Evolutionary conservation across 2,329 filamentous ascomycete species (phyloP).

Genomic region (Colletotrichum zoysiae): DNA sequence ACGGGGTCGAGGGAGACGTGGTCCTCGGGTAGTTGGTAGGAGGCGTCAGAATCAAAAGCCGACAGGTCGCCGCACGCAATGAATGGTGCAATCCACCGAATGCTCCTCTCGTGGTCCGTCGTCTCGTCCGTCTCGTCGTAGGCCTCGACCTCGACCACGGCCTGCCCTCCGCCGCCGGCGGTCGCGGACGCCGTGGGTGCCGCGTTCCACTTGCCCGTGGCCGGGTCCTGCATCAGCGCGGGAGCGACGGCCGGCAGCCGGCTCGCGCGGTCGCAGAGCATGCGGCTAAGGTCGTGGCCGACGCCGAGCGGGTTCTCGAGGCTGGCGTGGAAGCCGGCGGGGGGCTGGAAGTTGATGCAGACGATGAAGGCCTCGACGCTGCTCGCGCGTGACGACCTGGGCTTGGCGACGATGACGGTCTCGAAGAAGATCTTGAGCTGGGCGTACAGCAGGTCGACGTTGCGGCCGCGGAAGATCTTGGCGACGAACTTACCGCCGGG

Average conservation of each 20-base stretch:
- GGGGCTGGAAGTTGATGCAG: constrained; percentile 88
- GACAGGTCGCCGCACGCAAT: constrained; percentile 97
- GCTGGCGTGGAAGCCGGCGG: constrained; percentile 79
- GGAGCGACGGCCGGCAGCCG: constrained; percentile 57
- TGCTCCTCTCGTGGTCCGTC: constrained; percentile 52
- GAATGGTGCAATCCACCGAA: constrained; percentile 92
- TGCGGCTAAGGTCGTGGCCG: constrained; percentile 64
- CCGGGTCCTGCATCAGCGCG: constrained; percentile 60
- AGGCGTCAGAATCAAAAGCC: constrained; percentile 94
- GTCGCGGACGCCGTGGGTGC: constrained; percentile 17
- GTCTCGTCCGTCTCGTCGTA: constrained; percentile 47
- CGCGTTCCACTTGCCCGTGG: constrained; percentile 58
- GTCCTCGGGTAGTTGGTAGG: constrained; percentile 88
- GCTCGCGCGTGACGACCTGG: constrained; percentile 92
- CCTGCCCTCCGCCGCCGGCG: neutral
- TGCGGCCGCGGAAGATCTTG: constrained; percentile 95
- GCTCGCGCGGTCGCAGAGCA: constrained; percentile 59
- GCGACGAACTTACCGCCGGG: constrained; percentile 97
- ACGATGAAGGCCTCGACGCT: constrained; percentile 98
- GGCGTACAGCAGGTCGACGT: constrained; percentile 95
- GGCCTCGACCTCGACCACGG: constrained; percentile 46
- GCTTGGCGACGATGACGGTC: constrained; percentile 90
- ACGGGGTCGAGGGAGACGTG: constrained; percentile 90
- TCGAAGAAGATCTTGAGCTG: constrained; percentile 94
- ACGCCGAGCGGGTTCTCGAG: constrained; percentile 81